Evolutionary conservation across 2,329 filamentous ascomycete genomes (phyloP).

Genomic region (Tolypocladium guangdongense): DNA sequence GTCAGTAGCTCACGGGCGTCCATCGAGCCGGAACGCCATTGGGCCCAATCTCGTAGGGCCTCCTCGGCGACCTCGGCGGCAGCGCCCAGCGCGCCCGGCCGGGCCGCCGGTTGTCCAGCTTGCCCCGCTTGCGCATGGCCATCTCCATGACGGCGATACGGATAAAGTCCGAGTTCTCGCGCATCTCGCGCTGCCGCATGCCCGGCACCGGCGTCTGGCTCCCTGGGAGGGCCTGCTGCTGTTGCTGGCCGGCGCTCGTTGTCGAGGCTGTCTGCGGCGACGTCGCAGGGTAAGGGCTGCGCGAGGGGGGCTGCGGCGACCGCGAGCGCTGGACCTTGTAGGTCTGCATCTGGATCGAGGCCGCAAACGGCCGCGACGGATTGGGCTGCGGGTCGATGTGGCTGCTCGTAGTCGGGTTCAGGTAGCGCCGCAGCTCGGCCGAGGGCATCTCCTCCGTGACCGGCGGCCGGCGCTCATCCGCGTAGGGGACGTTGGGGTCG

Average conservation of each 20-base stretch:
- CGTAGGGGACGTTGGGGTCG: slow-evolving; percentile 54
- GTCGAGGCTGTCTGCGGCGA: slow-evolving; percentile 19
- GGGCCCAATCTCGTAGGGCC: slow-evolving; percentile 43
- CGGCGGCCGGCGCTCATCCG: slow-evolving; percentile 55
- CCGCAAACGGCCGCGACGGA: slow-evolving; percentile 35
- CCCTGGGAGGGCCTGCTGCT: slow-evolving; percentile 6
- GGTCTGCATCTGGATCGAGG: slow-evolving; percentile 63
- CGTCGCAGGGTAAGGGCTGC: slow-evolving; percentile 20
- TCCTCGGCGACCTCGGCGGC: slow-evolving; percentile 45
- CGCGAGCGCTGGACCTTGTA: slow-evolving; percentile 48
- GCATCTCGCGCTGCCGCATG: slow-evolving; percentile 54
- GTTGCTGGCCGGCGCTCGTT: slow-evolving; percentile 14
- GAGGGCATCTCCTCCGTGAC: slow-evolving; percentile 53
- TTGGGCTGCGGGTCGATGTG: slow-evolving; percentile 19
- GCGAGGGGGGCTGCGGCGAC: slow-evolving; percentile 21
- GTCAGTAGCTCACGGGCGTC: slow-evolving; percentile 29
- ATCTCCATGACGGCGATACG: slow-evolving; percentile 62
- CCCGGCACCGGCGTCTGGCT: slow-evolving; percentile 24
- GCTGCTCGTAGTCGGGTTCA: slow-evolving; percentile 47
- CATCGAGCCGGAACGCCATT: slow-evolving; percentile 51
- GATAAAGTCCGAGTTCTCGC: slow-evolving; percentile 61
- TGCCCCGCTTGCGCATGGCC: slow-evolving; percentile 57
- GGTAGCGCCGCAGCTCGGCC: slow-evolving; percentile 53
- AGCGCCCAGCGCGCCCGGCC: slow-evolving; percentile 57
- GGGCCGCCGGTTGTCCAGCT: slow-evolving; percentile 54